phyloP scores from a whole-genome alignment of 2,329 filamentous ascomycete species.

The Acrocalymma vagum region DNA sequence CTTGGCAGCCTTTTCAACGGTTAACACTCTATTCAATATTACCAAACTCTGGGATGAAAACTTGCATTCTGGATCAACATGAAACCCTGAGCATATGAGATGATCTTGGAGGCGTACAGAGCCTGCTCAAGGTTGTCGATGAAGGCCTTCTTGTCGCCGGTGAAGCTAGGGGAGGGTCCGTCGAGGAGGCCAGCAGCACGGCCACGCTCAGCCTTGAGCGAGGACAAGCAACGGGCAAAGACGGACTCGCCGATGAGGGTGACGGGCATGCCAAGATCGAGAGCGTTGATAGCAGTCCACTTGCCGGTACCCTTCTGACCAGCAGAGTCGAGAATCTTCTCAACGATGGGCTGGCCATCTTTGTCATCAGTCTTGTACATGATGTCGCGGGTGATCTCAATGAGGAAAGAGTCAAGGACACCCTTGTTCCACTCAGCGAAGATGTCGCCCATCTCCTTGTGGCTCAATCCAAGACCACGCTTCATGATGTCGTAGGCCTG shows the following conservation, averaged over 20 bases:
- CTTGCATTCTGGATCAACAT: constrained; percentile 98
- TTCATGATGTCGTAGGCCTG: constrained; percentile 99
- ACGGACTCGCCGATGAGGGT: constrained; percentile 98
- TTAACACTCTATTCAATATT: constrained; percentile 9
- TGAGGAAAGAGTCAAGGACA: constrained; percentile 95
- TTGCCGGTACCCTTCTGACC: constrained; percentile 99
- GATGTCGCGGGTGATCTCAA: constrained; percentile 98
- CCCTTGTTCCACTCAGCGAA: constrained; percentile 98
- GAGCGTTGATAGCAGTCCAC: constrained; percentile 99
- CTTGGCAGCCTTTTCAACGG: constrained; percentile 76
- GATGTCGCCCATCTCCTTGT: constrained; percentile 96
- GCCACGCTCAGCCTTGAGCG: constrained; percentile 91
- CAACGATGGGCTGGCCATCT: constrained; percentile 86
- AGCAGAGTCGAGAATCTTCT: constrained; percentile 99
- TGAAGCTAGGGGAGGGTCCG: constrained; percentile 81
- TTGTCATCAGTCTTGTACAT: constrained; percentile 95
- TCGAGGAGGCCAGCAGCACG: constrained; percentile 81
- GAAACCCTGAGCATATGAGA: constrained; percentile 99
- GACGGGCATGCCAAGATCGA: constrained; percentile 98
- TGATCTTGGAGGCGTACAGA: constrained; percentile 99
- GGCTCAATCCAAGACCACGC: constrained; percentile 86
- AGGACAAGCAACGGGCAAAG: constrained; percentile 91
- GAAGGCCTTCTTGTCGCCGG: constrained; percentile 91
- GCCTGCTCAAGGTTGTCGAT: constrained; percentile 98
- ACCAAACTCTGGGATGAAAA: constrained; percentile 17